These are phyloP conservation scores for Paraurostyla sp. DNA, from an alignment of 73 alveolate species.

Conservation along the genomic window DNA sequence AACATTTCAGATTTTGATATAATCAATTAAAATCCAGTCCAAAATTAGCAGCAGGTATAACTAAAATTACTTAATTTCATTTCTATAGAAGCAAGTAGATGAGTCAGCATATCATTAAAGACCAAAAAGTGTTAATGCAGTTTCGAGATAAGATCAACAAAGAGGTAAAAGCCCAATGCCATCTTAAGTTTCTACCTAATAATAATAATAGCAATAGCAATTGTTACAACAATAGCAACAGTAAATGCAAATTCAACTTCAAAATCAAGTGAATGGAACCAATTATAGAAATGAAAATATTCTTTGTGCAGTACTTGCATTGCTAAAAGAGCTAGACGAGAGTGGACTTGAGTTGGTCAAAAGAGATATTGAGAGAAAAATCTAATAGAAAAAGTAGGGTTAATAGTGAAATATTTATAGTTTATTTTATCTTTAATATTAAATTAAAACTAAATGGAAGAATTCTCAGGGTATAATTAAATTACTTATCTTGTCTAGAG, in stretches of 20 bases:
- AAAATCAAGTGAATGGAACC: background rate
- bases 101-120: slow-evolving; percentile 36
- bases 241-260: background rate
- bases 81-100: slow-evolving; percentile 6
- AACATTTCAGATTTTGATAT: slow-evolving; percentile 51
- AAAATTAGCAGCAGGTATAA: background rate
- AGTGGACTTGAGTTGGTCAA: slow-evolving; percentile 83
- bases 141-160: slow-evolving; percentile 14
- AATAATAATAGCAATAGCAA: background rate
- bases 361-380: slow-evolving; percentile 87
- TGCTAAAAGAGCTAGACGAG: slow-evolving; percentile 90
- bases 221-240: background rate
- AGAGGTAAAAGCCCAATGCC: slow-evolving; percentile 32
- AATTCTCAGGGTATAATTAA: slow-evolving; percentile 37
- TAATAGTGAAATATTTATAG: too few relatives aligned
- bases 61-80: background rate
- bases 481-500: background rate
- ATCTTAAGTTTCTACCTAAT: too few relatives aligned
- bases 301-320: slow-evolving; percentile 88
- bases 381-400: slow-evolving; percentile 45
- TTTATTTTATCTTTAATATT: background rate
- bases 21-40: background rate
- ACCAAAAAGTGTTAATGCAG: too few relatives aligned
- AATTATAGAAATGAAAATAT: slow-evolving; percentile 83
- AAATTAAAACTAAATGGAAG: slow-evolving; percentile 46